These are phyloP conservation scores for Ensete glaucum DNA, from an alignment of 176 grass and related monocot genomes.

Conservation along the genomic window DNA sequence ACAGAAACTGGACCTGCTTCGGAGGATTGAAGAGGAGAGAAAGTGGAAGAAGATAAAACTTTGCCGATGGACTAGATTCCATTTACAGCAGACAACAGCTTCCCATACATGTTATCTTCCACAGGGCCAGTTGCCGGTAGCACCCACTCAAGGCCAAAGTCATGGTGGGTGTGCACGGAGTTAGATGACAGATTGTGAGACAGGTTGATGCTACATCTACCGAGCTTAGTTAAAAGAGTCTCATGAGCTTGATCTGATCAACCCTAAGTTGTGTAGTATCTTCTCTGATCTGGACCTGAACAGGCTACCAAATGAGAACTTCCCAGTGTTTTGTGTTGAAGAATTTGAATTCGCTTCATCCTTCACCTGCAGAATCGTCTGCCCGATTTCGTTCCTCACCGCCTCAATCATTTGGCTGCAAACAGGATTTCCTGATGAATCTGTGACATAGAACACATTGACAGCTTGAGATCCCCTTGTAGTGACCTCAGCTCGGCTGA, in stretches of 20 bases:
- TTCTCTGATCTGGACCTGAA: constrained; percentile 32
- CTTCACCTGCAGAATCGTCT: constrained; percentile 20
- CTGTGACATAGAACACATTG: constrained; percentile 23
- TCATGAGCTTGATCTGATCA: constrained; percentile 20
- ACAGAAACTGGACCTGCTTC: too few species aligned
- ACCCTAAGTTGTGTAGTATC: constrained; percentile 18
- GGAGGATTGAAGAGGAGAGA: neutral
- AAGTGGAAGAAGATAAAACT: neutral
- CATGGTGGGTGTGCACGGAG: neutral
- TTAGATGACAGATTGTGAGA: neutral
- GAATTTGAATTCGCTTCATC: constrained; percentile 6
- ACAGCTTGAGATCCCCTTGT: constrained; percentile 21
- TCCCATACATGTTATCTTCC: neutral
- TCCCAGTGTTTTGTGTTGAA: neutral
- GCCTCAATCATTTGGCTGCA: constrained; percentile 17
- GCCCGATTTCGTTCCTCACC: constrained; percentile 20
- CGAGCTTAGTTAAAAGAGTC: neutral
- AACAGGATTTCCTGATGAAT: constrained; percentile 21
- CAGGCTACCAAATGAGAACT: constrained; percentile 16
- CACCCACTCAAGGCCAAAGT: neutral
- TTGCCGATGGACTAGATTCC: neutral
- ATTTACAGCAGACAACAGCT: neutral
- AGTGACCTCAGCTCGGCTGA: constrained; percentile 15
- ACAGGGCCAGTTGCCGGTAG: neutral
- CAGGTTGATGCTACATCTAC: too few species aligned